A percentile compares a stretch with the other conserved stretches of the same genome.
phyloP scores from a whole-genome alignment of 331 rosid species.

The Saraca asoca region DNA sequence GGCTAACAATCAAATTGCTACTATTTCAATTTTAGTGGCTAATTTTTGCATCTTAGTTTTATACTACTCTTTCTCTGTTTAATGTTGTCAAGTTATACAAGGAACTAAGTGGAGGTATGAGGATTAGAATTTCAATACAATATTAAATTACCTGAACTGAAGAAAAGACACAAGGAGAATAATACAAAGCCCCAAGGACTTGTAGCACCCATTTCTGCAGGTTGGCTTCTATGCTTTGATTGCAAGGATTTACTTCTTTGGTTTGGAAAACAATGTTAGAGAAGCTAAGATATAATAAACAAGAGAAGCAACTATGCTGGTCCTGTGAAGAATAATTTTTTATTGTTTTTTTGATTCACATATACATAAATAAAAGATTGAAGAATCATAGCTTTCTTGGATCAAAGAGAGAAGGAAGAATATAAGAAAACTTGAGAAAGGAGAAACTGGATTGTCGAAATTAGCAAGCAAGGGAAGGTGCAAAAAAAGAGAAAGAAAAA shows the following conservation, averaged over 20 bases:
- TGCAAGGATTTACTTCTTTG: constrained; percentile 36
- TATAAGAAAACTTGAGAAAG: constrained; percentile 93
- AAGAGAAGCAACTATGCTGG: constrained; percentile 43
- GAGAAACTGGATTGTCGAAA: constrained; percentile 73
- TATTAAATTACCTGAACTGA: constrained; percentile 65
- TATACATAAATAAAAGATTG: constrained; percentile 40
- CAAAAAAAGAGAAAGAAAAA: constrained; percentile 34
- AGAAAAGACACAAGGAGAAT: constrained; percentile 49
- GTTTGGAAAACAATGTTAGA: constrained; percentile 44
- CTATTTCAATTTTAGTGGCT: not conserved
- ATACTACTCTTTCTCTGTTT: not conserved
- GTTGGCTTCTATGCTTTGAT: constrained; percentile 36
- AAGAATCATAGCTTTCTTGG: constrained; percentile 92
- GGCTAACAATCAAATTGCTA: not conserved
- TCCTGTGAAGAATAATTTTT: constrained; percentile 45
- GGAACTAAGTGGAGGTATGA: not conserved
- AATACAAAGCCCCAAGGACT: constrained; percentile 44
- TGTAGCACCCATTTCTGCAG: constrained; percentile 56
- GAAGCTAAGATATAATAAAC: constrained; percentile 62
- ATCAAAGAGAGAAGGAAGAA: constrained; percentile 72
- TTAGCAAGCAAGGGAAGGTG: constrained; percentile 81
- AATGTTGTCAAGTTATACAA: constrained; percentile 19
- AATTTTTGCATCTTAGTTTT: constrained; percentile 11
- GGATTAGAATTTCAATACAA: constrained; percentile 13
- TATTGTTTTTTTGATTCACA: constrained; percentile 41